A percentile compares a stretch with the other conserved stretches of the same genome.
Conservation (phyloP, 2,329 filamentous ascomycete species). For the Diatrype stigma region DNA sequence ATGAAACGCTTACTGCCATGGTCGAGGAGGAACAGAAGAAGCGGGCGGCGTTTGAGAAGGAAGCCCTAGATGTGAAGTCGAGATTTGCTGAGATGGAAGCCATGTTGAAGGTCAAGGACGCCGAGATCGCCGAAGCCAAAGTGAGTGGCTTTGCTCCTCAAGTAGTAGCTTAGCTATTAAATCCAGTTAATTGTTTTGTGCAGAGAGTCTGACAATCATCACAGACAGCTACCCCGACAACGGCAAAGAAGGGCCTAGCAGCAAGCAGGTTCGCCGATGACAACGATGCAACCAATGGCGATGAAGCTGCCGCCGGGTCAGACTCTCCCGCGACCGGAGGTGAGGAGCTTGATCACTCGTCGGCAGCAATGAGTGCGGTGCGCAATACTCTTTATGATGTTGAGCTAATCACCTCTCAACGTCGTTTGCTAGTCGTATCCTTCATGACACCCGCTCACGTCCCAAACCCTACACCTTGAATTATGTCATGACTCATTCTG, state of each 20-base stretch:
- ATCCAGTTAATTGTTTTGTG: not conserved
- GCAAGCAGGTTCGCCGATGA: constrained; percentile 50
- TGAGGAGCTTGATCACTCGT: constrained; percentile 61
- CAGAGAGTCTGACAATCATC: constrained; percentile 9
- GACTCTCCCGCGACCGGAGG: constrained; percentile 44
- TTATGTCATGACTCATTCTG: not conserved
- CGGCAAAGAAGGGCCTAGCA: constrained; percentile 47
- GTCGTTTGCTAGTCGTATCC: constrained; percentile 21
- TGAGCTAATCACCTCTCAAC: constrained; percentile 19
- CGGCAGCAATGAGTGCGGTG: constrained; percentile 64
- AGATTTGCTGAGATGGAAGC: constrained; percentile 33
- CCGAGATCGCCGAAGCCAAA: constrained; percentile 59
- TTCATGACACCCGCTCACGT: constrained; percentile 6
- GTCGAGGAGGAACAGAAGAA: constrained; percentile 53
- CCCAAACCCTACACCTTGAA: constrained; percentile 13
- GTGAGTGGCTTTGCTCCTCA: constrained; percentile 29
- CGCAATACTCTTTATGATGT: constrained; percentile 49
- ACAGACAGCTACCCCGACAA: constrained; percentile 40
- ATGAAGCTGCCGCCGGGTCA: constrained; percentile 28
- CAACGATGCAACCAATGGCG: constrained; percentile 29
- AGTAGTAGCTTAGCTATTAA: not conserved
- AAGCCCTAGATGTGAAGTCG: constrained; percentile 26
- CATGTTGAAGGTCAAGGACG: constrained; percentile 53
- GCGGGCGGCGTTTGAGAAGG: constrained; percentile 24
- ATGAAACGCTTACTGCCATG: constrained; percentile 57